A percentile compares a stretch with the other conserved stretches of the same genome.
Evolutionary conservation across 2,329 filamentous ascomycete species (phyloP).

Genomic region (Fusarium austroafricanum): DNA sequence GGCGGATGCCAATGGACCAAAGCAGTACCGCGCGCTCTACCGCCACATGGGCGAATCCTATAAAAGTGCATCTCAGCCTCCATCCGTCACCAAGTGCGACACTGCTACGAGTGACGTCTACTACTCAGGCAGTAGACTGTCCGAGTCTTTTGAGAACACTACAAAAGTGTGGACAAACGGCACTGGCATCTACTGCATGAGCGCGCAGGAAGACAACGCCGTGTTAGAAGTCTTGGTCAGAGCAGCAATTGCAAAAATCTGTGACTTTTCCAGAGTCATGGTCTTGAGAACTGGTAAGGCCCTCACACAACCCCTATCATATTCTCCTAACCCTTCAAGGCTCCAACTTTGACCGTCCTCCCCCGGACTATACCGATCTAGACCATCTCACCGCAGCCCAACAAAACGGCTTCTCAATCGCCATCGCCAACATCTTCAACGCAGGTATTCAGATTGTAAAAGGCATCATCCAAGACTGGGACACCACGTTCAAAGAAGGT

Average conservation of each 20-base stretch:
- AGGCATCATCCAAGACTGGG: constrained; percentile 72
- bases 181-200: constrained; percentile 75
- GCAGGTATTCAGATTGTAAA: constrained; percentile 74
- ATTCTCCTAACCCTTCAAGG: constrained; percentile 48
- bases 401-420: constrained; percentile 72
- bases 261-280: constrained; percentile 75
- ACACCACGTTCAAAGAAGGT: constrained; percentile 66
- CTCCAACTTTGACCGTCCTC: constrained; percentile 78
- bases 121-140: constrained; percentile 71
- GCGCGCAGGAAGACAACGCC: constrained; percentile 79
- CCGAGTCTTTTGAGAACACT: constrained; percentile 73
- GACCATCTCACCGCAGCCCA: constrained; percentile 70
- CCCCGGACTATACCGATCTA: constrained; percentile 64
- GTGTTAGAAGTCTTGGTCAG: constrained; percentile 74
- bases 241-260: constrained; percentile 64
- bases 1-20: constrained; percentile 61
- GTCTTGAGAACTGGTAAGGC: constrained; percentile 69
- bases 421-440: constrained; percentile 73
- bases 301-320: accelerated
- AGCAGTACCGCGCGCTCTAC: constrained; percentile 67
- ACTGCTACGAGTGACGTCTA: constrained; percentile 78
- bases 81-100: constrained; percentile 73
- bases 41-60: constrained; percentile 54
- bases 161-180: constrained; percentile 75
- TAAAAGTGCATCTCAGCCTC: constrained; percentile 57